Base-by-base conservation (phyloP, 306 rosid genomes). In the Herpetospermum pedunculosum region DNA sequence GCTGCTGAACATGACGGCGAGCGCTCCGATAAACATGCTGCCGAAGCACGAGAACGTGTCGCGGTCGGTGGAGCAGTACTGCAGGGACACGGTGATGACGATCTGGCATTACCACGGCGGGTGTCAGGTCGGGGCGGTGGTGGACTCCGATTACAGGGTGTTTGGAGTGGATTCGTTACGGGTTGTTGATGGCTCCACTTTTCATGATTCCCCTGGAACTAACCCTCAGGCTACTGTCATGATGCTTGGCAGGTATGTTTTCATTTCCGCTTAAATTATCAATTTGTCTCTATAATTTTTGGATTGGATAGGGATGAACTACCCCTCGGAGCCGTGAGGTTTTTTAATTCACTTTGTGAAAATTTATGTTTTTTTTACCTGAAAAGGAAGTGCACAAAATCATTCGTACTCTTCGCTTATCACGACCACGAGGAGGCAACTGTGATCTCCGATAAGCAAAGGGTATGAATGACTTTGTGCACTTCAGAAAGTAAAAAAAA, bases 91-190 rank as follows among this genome's bases (percentile, higher is more conserved):
- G 1, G 97, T 92, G 77, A 83, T 86, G 91, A 89, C 93, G 30
- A 92, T 92, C 3, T 92, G 96, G 91, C 97, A 92, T 63, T 92
- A 92, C 73, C 97, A 92, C 46, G 97, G 97, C 7, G 96, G 97
- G 0, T 87, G 97, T 80, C 93, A 86, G 59, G 79, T 86, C 15
- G 92, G 89, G 15, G 80, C 74, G 55, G 97, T 92, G 3, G 93
- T 92, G 11, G 91, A 87, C 78, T 0, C 13, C 2, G 80, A 89
- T 55, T 85, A 89, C 40, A 89, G 81, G 77, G 93, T 89, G 55
- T 79, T 83, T 21, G 96, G 96, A 0, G 77, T 87, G 0, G 89
- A 89, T 53, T 83, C 91, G 0, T 77, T 89, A 3, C 77, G 96
- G 12, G 90, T 92, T 25, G 85, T 92, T 2, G 97, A 92, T 54